These are phyloP conservation scores for Globisporangium recalcitrans DNA, from an alignment of 352 stramenopile genomes.

Conservation along the genomic window DNA sequence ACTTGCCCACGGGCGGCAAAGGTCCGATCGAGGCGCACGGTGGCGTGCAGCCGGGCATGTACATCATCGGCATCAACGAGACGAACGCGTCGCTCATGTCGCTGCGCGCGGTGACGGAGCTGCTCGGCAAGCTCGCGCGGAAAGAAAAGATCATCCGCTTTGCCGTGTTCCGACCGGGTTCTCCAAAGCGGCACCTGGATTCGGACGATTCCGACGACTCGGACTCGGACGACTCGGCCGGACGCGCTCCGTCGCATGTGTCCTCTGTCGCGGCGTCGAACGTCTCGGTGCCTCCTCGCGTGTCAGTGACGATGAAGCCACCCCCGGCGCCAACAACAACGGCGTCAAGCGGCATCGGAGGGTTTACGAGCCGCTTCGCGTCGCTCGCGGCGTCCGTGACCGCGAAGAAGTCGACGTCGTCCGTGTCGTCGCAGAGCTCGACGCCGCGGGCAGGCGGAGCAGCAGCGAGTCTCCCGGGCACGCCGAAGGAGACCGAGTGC, in stretches of 20 bases:
- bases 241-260: conserved; percentile 31
- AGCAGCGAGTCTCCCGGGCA: conserved; percentile 19
- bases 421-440: conserved; percentile 16
- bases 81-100: conserved; percentile 82
- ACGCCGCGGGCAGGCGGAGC: conserved; percentile 27
- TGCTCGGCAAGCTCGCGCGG: conserved; percentile 64
- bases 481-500: conserved; percentile 34
- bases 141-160: conserved; percentile 83
- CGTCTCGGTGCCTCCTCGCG: conserved; percentile 28
- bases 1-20: conserved; percentile 47
- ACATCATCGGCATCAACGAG: conserved; percentile 86
- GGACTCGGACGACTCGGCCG: conserved; percentile 41
- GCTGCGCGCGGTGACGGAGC: conserved; percentile 57
- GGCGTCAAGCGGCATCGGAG: conserved; percentile 11
- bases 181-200: conserved; percentile 32
- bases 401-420: conserved; percentile 37
- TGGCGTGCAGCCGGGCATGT: conserved; percentile 70
- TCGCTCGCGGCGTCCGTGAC: conserved; percentile 49
- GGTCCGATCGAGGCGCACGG: conserved; percentile 62
- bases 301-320: conserved; percentile 20
- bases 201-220: conserved; percentile 40
- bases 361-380: conserved; percentile 56
- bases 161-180: conserved; percentile 58
- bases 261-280: conserved; percentile 13
- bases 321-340: conserved; percentile 23